Evolutionary conservation across 192 early-diverging fungal species (phyloP).

Genomic region (Umbelopsis isabellina): DNA sequence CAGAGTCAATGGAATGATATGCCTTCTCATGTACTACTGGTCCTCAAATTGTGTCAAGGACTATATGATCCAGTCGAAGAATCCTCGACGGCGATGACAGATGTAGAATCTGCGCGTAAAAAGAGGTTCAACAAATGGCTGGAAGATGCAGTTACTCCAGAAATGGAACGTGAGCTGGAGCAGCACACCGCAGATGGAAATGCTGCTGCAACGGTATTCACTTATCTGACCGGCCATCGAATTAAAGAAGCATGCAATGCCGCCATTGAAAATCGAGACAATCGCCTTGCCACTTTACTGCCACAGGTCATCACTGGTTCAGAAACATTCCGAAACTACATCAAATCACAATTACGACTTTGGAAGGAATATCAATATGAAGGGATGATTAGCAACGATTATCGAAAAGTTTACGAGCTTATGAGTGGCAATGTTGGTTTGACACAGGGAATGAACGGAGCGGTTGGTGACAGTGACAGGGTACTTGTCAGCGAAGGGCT

Average conservation of each 20-base stretch:
- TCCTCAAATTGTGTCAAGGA: constrained; percentile 25
- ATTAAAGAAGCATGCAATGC: constrained; percentile 65
- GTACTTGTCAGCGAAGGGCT: constrained; percentile 46
- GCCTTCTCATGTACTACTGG: constrained; percentile 22
- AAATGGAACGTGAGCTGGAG: constrained; percentile 47
- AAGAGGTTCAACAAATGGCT: constrained; percentile 69
- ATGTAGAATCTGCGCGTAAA: constrained; percentile 52
- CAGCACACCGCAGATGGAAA: constrained; percentile 32
- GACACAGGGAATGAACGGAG: constrained; percentile 24
- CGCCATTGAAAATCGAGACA: constrained; percentile 66
- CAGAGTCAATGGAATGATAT: neutral
- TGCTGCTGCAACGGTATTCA: constrained; percentile 50
- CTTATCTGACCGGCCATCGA: constrained; percentile 60
- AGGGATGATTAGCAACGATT: constrained; percentile 29
- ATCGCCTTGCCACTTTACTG: constrained; percentile 77
- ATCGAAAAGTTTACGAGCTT: constrained; percentile 61
- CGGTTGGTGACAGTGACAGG: constrained; percentile 6
- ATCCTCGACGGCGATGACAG: constrained; percentile 25
- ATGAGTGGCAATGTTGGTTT: constrained; percentile 52
- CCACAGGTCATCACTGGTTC: constrained; percentile 68
- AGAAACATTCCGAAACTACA: constrained; percentile 43
- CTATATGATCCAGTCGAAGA: constrained; percentile 54
- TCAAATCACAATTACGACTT: constrained; percentile 46
- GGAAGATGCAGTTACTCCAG: constrained; percentile 50
- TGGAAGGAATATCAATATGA: constrained; percentile 32